Evolutionary conservation across 2,329 filamentous ascomycete species (phyloP).

Genomic region (Bretziella fagacearum): DNA sequence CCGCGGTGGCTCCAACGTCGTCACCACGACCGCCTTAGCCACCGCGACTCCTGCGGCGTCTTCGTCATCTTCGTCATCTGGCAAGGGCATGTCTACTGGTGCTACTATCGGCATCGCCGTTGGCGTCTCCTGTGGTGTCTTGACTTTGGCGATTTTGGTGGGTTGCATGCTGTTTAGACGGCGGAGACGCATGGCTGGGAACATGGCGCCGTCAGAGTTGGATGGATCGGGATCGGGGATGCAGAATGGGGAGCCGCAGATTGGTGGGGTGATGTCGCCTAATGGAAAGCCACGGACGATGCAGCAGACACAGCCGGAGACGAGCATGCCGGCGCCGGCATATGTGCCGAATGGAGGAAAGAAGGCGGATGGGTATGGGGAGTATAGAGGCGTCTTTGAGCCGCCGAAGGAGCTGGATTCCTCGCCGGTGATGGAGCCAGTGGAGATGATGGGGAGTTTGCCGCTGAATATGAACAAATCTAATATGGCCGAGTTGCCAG

Average conservation of each 20-base stretch:
- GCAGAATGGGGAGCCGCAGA: not conserved
- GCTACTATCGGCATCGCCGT: constrained; percentile 17
- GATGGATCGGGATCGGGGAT: not conserved
- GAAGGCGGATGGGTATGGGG: constrained; percentile 3
- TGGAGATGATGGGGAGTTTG: constrained; percentile 14
- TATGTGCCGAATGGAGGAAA: constrained; percentile 5
- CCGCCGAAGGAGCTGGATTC: constrained; percentile 12
- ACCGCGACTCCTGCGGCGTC: not conserved
- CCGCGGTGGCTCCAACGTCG: constrained; percentile 15
- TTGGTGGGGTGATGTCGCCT: not conserved
- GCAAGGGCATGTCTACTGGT: constrained; percentile 10
- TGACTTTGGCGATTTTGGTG: constrained; percentile 6
- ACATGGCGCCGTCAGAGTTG: constrained; percentile 1
- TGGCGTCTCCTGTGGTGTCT: constrained; percentile 15
- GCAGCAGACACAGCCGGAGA: constrained; percentile 1
- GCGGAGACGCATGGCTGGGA: not conserved
- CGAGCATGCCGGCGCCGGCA: constrained; percentile 11
- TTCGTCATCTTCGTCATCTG: constrained; percentile 7
- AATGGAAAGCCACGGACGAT: constrained; percentile 2
- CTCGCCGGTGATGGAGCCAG: constrained; percentile 13
- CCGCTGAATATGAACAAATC: constrained; percentile 8
- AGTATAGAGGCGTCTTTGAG: constrained; percentile 12
- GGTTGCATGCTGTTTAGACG: constrained; percentile 11
- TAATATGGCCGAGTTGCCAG: constrained; percentile 10
- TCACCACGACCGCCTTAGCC: constrained; percentile 4